Evolutionary conservation across 805 yeast genomes (phyloP), one percentile per base, ranked within the genome.

Genomic region (Cephaloascus fragrans): DNA sequence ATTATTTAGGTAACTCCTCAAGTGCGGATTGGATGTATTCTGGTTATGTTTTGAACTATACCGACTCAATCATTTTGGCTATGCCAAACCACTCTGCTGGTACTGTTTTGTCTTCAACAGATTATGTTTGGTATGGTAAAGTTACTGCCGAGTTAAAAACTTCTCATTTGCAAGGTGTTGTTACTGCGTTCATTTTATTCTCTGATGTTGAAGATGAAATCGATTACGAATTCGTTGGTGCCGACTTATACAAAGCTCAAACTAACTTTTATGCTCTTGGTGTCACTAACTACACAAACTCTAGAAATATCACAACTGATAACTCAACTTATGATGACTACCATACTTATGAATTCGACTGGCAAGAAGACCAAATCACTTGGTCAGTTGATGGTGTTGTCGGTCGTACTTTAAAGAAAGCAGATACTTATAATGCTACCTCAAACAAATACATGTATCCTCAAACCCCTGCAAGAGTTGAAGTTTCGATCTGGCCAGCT

Each of bases 81-180:
- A 84, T 89, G 95, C 93, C 90, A 26, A 71, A 81, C 43, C 53
- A 76, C 38, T 61, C 86, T 16, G 64, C 74, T 37, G 96, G 96
- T 55, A 74, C 95, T 10, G 89, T 87, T 37, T 54, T 88, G 19
- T 81, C 94, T 1, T 80, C 94, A 3, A 75, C 94, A 3, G 71
- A 75, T 52, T 85, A 74, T 61, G 61, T 89, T 40, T 89, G 95
- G 96, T 88, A 83, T 61, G 97, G 97, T 39, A 83, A 79, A 55
- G 71, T 86, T 26, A 64, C 79, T 26, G 80, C 82, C 37, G 72
- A 65, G 37, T 51, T 87, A 51, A 87, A 82, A 64, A 67, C 90
- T 0, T 83, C 96, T 1, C 84, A 77, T 53, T 71, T 71, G 31
- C 68, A 61, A 8, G 97, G 97, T 69, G 96, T 88, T 29, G 73